Evolutionary conservation across 768 basidiomycete species (phyloP), one percentile per base, ranked within the genome.

Genomic region (Nevesoporus exiguus): DNA sequence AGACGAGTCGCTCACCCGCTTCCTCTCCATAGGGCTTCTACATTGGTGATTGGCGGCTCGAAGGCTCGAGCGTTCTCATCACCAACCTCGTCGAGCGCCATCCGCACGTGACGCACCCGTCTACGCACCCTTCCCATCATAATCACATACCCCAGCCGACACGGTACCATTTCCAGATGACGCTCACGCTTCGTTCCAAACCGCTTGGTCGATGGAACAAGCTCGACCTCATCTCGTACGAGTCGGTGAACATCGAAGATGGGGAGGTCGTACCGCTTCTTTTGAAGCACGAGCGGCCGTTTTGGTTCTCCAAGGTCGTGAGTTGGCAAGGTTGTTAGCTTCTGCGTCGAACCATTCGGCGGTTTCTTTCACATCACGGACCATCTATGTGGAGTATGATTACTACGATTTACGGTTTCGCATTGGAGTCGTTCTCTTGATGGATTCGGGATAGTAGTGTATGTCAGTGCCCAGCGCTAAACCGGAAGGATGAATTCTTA

Each of bases 231-330:
- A 65, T 75, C 42, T 76, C 77, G 11, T 96, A 96, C 67, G 80
- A 86, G 49, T 88, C 88, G 0, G 81, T 95, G 5, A 81, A 88
- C 52, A 61, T 89, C n/a, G 82, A 80, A 54, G 87, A 80, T 17
- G 92, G 90, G 3, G 92, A 93, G 65, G 74, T 79, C 13, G 67
- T 79, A 10, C 83, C 86, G 17, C 73, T 96, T 27, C 75, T 82
- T 10, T 71, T 94, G 61, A 91, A 90, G 65, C 84, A 93, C 60
- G 91, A 93, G 67, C 78, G 90, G 51, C 83, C 92, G n/a, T 96
- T 91, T 68, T 94, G 89, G 85, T 97, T 97, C 72, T 94, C 92
- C 39, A 93, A 89, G 71, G 90, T 93, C 61, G 78, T 79, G 66
- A 92, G 87, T 39, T 91, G 85, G 65, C 48, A 65, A 54, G 65